Base-by-base conservation (phyloP, 2,329 filamentous ascomycete species). In the Didymellaceae sp. region DNA sequence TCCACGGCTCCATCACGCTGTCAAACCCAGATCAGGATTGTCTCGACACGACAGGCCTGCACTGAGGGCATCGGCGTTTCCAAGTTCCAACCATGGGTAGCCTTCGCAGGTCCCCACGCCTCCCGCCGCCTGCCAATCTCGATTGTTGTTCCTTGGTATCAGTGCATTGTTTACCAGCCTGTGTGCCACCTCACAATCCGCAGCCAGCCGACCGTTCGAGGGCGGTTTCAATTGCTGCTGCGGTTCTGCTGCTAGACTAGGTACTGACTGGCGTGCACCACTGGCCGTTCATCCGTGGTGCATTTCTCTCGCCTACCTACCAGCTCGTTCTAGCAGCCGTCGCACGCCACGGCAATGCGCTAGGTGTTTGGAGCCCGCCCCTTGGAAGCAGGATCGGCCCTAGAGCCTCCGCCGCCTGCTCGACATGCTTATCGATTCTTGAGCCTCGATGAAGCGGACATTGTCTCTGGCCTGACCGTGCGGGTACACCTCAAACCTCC, bases 11-110 rank as follows among this genome's bases (percentile, higher is more conserved):
- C 31, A 37, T 31, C n/a, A 33, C 42, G 32, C 37, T 52, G 48
- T 43, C 48, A 37, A 18, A n/a, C 24, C 22, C 14, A n/a, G 17
- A 34, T 34, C 35, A 30, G 26, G n/a, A 17, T 32, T 14, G 9
- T 43, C 45, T 25, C 43, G 39, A 38, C 45, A 43, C 43, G 39
- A 38, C 45, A 43, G 45, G 46, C 48, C 46, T 37, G 48, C 48
- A 38, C 31, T 46, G 38, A 46, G 45, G 16, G 38, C 48, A 38
- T 52, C 48, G 48, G 48, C 38, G 48, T 52, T 52, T 52, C 48
- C 42, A 46, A 38, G 46, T 52, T 52, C 48, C 42, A 46, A 38
- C 33, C 31, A 42, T 32, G 48, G 48, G 43, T 46, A 42, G 42
- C 48, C 48, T 33, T 32, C 13, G 30, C 48, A 45, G 30, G 17